Evolutionary conservation across 208 protist species (phyloP), one percentile per base, ranked within the genome.

Genomic region (Angomonas deanei): DNA sequence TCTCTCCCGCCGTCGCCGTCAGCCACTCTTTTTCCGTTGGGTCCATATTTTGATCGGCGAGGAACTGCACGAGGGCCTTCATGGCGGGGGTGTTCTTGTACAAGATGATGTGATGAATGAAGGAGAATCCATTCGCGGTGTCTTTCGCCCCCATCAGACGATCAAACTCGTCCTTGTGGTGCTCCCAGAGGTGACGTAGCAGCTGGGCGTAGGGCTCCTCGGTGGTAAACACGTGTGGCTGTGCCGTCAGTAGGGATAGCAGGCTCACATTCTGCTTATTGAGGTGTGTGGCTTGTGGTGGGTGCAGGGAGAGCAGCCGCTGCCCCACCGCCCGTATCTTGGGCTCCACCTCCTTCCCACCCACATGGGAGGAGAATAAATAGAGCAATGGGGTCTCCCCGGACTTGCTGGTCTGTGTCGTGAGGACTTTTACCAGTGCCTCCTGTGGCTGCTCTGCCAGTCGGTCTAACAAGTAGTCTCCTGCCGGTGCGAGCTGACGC

Each of bases 71-170:
- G 17, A 50, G 42, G 8, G 42, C 42, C 19, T 50, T 50, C 42
- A 50, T 10, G 17, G 42, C 42, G 17, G 42, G 8, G 19, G 15
- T 10, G 42, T 50, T 50, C 42, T 50, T 50, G 42, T 50, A 19
- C 13, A 50, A 26, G 23, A 50, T 50, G 15, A 50, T 50, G 17
- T 50, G 42, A 50, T 50, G 42, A 50, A 50, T 50, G 19, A n/a
- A 10, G 17, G 17, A 13, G 8, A 50, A 50, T n/a, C 42, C 42
- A 50, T 50, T 50, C 42, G 42, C 23, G 17, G 8, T 50, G 42
- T 50, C 42, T 10, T 10, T 50, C 42, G 8, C 42, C 42, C 23
- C 23, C 42, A 50, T 50, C 4, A 50, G 15, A 19, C 4, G 3
- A 19, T 10, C 8, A 23, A 50, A 50, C 17, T 8, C 42, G 42